Base-by-base conservation (phyloP, 2,329 filamentous ascomycete species). In the Epichloe festucae region DNA sequence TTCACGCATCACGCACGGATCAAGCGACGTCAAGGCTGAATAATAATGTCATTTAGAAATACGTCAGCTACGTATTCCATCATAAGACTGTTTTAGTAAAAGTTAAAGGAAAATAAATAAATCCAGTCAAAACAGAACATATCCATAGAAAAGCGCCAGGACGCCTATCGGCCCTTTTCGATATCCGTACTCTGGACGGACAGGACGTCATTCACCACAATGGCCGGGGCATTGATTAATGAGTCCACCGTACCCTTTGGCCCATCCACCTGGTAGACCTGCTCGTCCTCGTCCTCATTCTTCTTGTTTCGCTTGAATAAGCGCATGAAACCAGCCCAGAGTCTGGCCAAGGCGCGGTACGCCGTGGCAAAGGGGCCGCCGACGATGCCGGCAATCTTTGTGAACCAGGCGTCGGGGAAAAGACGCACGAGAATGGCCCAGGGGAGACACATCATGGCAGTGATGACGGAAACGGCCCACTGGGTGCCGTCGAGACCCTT, bases 401-500 rank as follows among this genome's bases (percentile, higher is more conserved):
- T 57, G 34, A 64, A 58, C 63, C 62, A 68, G 21, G 73, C 73
- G 63, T 97, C 90, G 0, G 93, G 93, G 48, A 97, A 77, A 27
- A 88, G 74, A 47, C 93, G 87, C 53, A 97, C 84, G 35, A 87
- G 70, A 21, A 91, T 74, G 53, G 88, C 93, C 51, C 95, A 75
- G 0, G 89, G 34, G 34, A 97, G 81, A 19, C 91, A 95, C n/a
- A 94, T 69, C 57, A 85, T 73, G 35, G 90, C 89, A 38, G 95
- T 78, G 27, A 93, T 74, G 52, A 98, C 77, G 8, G 89, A 95
- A 58, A 93, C 85, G 6, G 75, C 89, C 93, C 91, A 97, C 65
- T 95, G 84, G 12, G 76, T 53, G 43, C 50, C 51, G 19, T 36
- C 31, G 8, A 50, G 70, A 17, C 54, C 58, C 5, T 40, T 48